Evolutionary conservation across 2,329 filamentous ascomycete genomes (phyloP), one percentile per base, ranked within the genome.

Genomic region (Fusarium stilboides): DNA sequence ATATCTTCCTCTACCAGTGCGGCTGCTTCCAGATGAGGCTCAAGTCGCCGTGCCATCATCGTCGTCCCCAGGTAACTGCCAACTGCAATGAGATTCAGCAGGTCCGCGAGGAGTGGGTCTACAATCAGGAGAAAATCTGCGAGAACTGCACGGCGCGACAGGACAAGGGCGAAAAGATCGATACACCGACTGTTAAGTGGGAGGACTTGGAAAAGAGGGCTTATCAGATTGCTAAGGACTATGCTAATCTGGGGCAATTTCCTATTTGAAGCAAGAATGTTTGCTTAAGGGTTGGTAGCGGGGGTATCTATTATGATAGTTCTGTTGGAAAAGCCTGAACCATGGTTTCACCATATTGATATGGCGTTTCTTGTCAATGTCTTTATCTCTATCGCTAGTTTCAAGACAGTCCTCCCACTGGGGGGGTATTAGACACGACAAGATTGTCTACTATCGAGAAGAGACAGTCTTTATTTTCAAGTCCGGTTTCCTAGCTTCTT

Each of bases 51-150:
- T 71, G 68, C 31, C 68, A 70, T 28, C 28, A 33, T 15, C 63
- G 54, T 5, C 67, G 67, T 8, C 42, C 43, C 10, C 44, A 64
- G 51, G 44, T 46, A 19, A 54, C 46, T 13, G 52, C 50, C 24
- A 33, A 68, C 43, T 70, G 67, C 42, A 45, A 53, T 7, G 57
- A 57, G 36, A 39, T 57, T 10, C 67, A 70, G 17, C 62, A 70
- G 19, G 43, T 70, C 33, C 51, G 55, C 8, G 43, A 65, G 37
- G 53, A 55, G 47, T 70, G 67, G 67, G 39, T 65, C 9, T 55
- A 68, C 17, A 19, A 17, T 13, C 67, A 70, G n/a, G 46, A 55
- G 6, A 42, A 36, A 19, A 43, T 56, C n/a, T 70, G 67, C 19
- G 22, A 46, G 5, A 22, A 15, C 2, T 62, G 66, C 36, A 17